phyloP scores from a whole-genome alignment of 2,329 filamentous ascomycete species.

The Ophiocordyceps camponoti-rufipedis region DNA sequence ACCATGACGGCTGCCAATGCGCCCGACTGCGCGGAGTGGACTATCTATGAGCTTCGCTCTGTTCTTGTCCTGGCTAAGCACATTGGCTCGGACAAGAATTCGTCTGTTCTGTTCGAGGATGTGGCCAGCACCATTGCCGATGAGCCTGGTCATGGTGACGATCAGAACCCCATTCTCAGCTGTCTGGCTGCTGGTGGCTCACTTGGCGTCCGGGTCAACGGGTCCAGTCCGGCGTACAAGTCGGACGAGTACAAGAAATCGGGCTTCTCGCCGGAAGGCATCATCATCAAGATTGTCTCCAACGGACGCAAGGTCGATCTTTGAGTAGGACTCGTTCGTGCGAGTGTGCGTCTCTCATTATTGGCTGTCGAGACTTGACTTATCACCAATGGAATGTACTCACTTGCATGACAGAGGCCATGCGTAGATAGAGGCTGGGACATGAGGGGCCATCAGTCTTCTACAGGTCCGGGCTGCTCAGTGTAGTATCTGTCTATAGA shows the following conservation, averaged over 20 bases:
- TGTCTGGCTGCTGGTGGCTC: slow-evolving; percentile 9
- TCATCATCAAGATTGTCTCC: slow-evolving; percentile 4
- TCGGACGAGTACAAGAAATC: not conserved
- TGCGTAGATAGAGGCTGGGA: too few relatives aligned
- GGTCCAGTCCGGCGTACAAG: slow-evolving; percentile 2
- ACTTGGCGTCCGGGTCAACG: slow-evolving; percentile 3
- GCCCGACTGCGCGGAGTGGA: slow-evolving; percentile 7
- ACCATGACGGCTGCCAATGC: slow-evolving; percentile 4
- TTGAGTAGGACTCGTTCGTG: not conserved
- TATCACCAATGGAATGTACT: too few relatives aligned
- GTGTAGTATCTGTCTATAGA: too few relatives aligned
- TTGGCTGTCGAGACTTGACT: too few relatives aligned
- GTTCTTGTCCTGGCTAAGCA: slow-evolving; percentile 4
- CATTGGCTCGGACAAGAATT: slow-evolving; percentile 2
- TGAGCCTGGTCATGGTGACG: slow-evolving; percentile 2
- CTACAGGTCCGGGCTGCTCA: too few relatives aligned
- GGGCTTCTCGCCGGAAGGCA: slow-evolving; percentile 1
- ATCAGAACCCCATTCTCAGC: slow-evolving; percentile 7
- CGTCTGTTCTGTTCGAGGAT: slow-evolving; percentile 7
- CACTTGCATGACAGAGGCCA: too few relatives aligned
- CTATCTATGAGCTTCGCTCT: not conserved
- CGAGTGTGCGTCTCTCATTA: too few relatives aligned
- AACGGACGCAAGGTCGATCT: not conserved
- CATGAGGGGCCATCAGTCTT: too few relatives aligned
- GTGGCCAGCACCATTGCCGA: slow-evolving; percentile 9